Base-by-base conservation (phyloP, 2,329 filamentous ascomycete species). In the Aspergillus tamarii region DNA sequence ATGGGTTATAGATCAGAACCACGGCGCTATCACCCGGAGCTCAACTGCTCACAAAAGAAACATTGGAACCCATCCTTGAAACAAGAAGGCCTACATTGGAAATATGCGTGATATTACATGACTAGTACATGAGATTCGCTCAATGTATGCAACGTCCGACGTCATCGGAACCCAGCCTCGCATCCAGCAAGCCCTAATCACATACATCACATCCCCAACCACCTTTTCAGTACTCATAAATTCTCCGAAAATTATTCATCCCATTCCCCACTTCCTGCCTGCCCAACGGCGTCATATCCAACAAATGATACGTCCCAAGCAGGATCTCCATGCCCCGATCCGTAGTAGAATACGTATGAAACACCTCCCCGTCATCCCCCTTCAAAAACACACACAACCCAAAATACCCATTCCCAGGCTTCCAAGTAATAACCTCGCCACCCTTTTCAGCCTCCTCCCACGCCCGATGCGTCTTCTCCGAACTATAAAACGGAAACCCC, bases 371-470 rank as follows among this genome's bases (percentile, higher is more conserved):
- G 2, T 64, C 45, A 14, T 26, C 66, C 28, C 66, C 64, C 36
- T 34, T 60, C 6, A 57, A 85, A 76, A 84, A 85, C 65, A 85
- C 84, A 77, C 77, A 85, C 36, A 86, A 55, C 26, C 67, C 67
- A 64, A 70, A 69, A 58, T 65, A 70, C 21, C 64, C 68, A 54
- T 70, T 67, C 1, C 65, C 62, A 50, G 68, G 65, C 41, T 67
- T 70, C 65, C 65, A 69, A 16, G 65, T 64, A 39, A 69, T 50
- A 30, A 53, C 55, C 57, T 68, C 67, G 1, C 66, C 66, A 23
- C 57, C 12, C 28, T 21, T 19, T 34, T 68, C 67, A 19, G 54
- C 60, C 53, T 63, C 32, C 6, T 60, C 48, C 66, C 66, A 68
- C 21, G 58, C 36, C 23, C 61, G n/a, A 52, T 64, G 62, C 26